Base-by-base conservation (phyloP, 129 eudicot genomes). In the Tanacetum coccineum region DNA sequence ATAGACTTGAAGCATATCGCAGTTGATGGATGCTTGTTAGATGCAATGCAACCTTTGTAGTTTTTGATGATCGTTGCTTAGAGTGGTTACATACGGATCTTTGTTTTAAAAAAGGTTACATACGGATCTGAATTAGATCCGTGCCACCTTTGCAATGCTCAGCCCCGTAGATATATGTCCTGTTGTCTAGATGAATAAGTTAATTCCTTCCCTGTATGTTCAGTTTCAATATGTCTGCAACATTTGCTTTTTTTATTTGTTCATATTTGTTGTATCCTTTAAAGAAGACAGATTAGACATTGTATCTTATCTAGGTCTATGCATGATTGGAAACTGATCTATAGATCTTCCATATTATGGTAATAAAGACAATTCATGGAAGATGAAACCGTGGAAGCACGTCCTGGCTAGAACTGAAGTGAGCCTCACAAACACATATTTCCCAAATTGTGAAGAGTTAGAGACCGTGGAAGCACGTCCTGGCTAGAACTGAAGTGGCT, bases 1-100 rank as follows among this genome's bases (percentile, higher is more conserved):
- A 81, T 93, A 39, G 96, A 93, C 75, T 47, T 93, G 61, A 89
- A 81, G 85, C 95, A 75, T 79, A 84, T 93, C 56, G 84, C 87
- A 8, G 72, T 70, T 15, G 70, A 84, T 66, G 99, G 91, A 13
- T 70, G 65, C 30, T 32, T 88, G 74, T 64, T 84, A 52, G 95
- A 89, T 76, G 67, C 89, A 2, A 66, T 65, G 13, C 79, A 81
- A 60, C 72, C 74, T 8, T 67, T 71, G 77, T 77, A 77, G 74
- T n/a, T 40, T 49, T 68, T 79, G 77, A 77, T 82, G 13, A 22
- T 67, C 67, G 73, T 72, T 61, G 70, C 58, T 47, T 61, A 60
- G 81, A 50, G 56, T 71, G 17, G 68, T 45, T 70, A 14, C 39
- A 30, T 30, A n/a, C n/a, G n/a, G n/a, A n/a, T n/a, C n/a, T n/a